Evolutionary conservation across 441 rosid genomes (phyloP), one percentile per base, ranked within the genome.

Genomic region (Populus hybrid): DNA sequence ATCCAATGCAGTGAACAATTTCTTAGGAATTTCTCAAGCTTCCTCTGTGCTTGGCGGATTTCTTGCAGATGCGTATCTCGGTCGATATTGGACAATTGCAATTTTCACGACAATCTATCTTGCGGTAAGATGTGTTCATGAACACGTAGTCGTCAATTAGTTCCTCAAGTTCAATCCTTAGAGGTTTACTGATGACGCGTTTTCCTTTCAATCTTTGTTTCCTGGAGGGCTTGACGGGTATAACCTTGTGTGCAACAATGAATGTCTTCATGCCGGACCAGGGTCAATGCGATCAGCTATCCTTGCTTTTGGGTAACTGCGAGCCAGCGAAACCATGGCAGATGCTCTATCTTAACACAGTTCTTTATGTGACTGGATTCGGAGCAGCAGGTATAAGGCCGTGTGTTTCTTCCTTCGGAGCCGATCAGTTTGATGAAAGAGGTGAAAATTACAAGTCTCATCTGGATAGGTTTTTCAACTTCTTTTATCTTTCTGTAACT

Each of bases 321-420:
- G 83, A 91, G 86, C 87, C 86, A 18, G 96, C 99, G 4, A 92
- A 93, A 82, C 83, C 91, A 19, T 95, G 98, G 97, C 99, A 95
- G 83, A 92, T 90, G 92, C 66, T 82, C 70, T 95, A 88, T 70
- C 97, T 95, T 59, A 84, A 91, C 63, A 79, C 86, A 0, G 91
- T 92, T 76, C 98, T 95, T 68, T 95, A 95, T 72, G 80, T 89
- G 79, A 92, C 97, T 6, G 98, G 90, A 64, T 89, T 95, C 3
- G 98, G 99, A 53, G 98, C 99, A 11, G 97, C 99, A 1, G 99
- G 98, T 6, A 95, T 95, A 80, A 87, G 98, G 72, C 98, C 99
- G 14, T 95, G 98, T 71, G 97, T 95, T 69, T 95, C 99, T 32
- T 93, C 99, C 9, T 95, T 93, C 50, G 99, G 99, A 72, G 99